Evolutionary conservation across 2,329 filamentous ascomycete species (phyloP), one percentile per base, ranked within the genome.

Genomic region (Calonectria naviculata): DNA sequence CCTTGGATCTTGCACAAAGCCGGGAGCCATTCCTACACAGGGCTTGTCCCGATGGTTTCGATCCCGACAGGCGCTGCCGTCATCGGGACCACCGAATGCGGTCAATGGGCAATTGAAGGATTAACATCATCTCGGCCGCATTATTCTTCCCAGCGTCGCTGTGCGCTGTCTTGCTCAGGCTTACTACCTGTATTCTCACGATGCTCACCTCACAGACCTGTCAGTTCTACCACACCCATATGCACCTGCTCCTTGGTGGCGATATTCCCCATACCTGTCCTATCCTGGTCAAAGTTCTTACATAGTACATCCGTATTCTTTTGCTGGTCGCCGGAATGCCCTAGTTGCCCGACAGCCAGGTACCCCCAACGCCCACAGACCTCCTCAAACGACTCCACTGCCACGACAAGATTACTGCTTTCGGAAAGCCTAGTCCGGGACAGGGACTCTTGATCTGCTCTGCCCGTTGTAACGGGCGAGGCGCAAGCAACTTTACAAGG

Each of bases 381-480:
- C 74, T 73, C 70, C 73, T 65, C 66, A 42, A 63, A 58, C 31
- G 65, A 58, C 73, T 73, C 76, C 75, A 78, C 76, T 46, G 46
- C 71, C 41, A 78, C 77, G 77, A 78, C 71, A 41, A 73, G 77
- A 78, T 78, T 78, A 71, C 77, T 71, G 46, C 24, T 78, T 78
- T 70, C 49, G 72, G 77, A 58, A 78, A 76, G 68, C 73, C 54
- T 74, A 70, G 71, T 68, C 76, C 76, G 75, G 74, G 73, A 71
- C 68, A 67, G 56, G 70, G 76, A 72, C 75, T 72, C 69, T 72
- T 72, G 62, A 78, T 78, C 72, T 71, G 75, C 73, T 73, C 73
- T 78, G 73, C 70, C 74, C 74, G 72, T 68, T 68, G 67, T 47
- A 26, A 41, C 60, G 58, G 73, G 68, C 58, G 60, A 62, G 69